Evolutionary conservation across 2,329 filamentous ascomycete species (phyloP).

Genomic region (Verticillium zaregamsianum): DNA sequence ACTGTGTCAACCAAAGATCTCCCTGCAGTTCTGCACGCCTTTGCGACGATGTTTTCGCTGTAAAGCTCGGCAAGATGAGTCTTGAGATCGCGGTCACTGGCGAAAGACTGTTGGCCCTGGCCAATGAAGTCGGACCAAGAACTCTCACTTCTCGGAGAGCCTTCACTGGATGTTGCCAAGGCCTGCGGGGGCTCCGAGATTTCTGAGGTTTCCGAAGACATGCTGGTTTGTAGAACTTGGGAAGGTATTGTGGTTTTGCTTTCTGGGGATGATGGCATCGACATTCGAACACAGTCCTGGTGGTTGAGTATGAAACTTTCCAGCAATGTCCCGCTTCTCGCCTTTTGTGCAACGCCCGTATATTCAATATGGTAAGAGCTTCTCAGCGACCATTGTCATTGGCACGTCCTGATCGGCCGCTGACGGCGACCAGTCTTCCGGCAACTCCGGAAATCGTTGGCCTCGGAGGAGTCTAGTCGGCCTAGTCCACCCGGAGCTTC

Average conservation of each 20-base stretch:
- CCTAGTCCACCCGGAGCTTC: background rate
- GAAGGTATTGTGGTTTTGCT: background rate
- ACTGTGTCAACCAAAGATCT: slow-evolving; percentile 2
- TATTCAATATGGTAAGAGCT: background rate
- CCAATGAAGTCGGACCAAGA: background rate
- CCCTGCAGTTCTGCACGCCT: slow-evolving; percentile 7
- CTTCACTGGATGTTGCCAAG: background rate
- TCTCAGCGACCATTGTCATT: background rate
- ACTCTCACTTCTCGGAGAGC: background rate
- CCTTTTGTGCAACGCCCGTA: background rate
- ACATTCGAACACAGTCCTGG: background rate
- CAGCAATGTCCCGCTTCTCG: background rate
- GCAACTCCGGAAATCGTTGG: background rate
- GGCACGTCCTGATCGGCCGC: background rate
- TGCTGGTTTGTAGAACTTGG: background rate
- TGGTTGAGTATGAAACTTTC: background rate
- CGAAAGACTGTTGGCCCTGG: background rate
- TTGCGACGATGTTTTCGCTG: slow-evolving; percentile 9
- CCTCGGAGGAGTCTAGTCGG: background rate
- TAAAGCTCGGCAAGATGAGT: slow-evolving; percentile 1
- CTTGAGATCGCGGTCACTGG: background rate
- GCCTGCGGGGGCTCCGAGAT: background rate
- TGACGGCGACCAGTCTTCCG: background rate
- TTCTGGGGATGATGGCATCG: background rate
- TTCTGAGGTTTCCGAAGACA: background rate